These are phyloP conservation scores for Dactylellina leptospora DNA, from an alignment of 2,329 filamentous ascomycete species.

Conservation along the genomic window DNA sequence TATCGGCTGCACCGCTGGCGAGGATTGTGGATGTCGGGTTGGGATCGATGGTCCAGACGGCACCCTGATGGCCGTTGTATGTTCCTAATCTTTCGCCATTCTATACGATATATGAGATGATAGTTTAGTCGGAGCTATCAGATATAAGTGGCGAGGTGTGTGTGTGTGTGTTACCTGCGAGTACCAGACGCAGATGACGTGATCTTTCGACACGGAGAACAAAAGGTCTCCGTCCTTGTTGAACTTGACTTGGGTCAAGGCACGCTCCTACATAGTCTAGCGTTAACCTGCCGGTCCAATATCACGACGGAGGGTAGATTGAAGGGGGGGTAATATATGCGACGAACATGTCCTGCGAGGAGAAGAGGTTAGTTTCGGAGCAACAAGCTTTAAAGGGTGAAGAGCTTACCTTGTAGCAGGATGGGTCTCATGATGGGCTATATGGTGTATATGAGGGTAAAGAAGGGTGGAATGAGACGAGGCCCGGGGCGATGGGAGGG, in stretches of 20 bases:
- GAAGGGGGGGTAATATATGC: conserved; percentile 31
- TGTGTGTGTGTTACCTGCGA: conserved; percentile 66
- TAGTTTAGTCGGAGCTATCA: neutral
- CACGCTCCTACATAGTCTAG: conserved; percentile 73
- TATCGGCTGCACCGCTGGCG: conserved; percentile 95
- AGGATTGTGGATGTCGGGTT: conserved; percentile 91
- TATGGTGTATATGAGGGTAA: conserved; percentile 31
- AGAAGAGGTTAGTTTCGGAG: conserved; percentile 53
- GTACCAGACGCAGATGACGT: conserved; percentile 96
- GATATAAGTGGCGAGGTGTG: neutral
- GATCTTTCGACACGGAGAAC: conserved; percentile 95
- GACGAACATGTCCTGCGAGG: conserved; percentile 43
- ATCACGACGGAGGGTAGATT: conserved; percentile 3
- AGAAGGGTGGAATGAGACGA: neutral
- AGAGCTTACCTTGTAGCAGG: conserved; percentile 75
- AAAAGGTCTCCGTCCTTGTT: conserved; percentile 95
- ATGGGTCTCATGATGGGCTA: conserved; percentile 88
- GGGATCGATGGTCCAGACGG: conserved; percentile 98
- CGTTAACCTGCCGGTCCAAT: conserved; percentile 17
- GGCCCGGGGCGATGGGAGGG: neutral
- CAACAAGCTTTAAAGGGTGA: conserved; percentile 11
- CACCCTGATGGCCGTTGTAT: conserved; percentile 95
- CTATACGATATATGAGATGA: conserved; percentile 55
- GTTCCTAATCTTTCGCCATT: conserved; percentile 98
- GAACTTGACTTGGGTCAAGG: conserved; percentile 91